These are phyloP conservation scores for Przewalskia tangutica DNA, from an alignment of 257 asterid species.

Conservation along the genomic window DNA sequence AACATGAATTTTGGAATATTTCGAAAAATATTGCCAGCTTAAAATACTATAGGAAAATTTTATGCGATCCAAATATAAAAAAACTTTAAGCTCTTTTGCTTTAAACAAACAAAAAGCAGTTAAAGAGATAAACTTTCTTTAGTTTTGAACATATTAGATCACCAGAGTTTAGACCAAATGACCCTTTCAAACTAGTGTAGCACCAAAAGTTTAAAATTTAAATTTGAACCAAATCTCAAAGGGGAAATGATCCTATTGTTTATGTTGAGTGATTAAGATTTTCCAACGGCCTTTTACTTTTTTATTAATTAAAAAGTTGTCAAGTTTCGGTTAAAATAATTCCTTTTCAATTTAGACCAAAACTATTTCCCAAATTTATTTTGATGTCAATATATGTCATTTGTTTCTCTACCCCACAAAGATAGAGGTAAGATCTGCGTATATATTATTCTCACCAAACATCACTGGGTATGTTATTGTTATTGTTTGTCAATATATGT, in stretches of 20 bases:
- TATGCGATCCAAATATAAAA: neutral
- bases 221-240: neutral
- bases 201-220: neutral
- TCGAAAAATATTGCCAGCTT: neutral
- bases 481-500: neutral
- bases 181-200: neutral
- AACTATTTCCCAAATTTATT: neutral
- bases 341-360: neutral
- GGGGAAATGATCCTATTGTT: neutral
- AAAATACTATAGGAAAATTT: neutral
- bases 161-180: neutral
- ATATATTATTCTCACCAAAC: too few species aligned
- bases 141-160: neutral
- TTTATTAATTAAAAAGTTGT: neutral
- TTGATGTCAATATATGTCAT: neutral
- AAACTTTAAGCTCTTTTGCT: neutral
- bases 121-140: neutral
- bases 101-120: neutral
- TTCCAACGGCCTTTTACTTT: neutral
- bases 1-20: neutral
- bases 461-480: too few species aligned
- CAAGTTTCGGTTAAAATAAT: neutral
- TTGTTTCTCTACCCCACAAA: too few species aligned
- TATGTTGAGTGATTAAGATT: neutral
- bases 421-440: too few species aligned